phyloP scores from a whole-genome alignment of 345 rosid species.

The Brassica nigra region DNA sequence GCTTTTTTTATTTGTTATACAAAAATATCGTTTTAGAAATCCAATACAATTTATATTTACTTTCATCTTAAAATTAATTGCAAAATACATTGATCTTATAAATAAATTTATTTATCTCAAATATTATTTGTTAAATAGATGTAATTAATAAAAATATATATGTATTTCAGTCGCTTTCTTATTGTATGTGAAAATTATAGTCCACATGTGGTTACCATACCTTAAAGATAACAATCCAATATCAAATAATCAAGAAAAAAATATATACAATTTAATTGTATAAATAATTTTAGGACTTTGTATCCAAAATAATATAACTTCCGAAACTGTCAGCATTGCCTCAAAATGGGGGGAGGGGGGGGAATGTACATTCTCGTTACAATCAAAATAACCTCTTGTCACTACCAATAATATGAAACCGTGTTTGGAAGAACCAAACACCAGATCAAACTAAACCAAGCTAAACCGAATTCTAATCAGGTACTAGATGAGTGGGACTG shows the following conservation, averaged over 20 bases:
- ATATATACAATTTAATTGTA: not conserved
- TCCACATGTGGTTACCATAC: not conserved
- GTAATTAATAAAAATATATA: too few species aligned
- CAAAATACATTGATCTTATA: too few species aligned
- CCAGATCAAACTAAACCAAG: constrained; percentile 24
- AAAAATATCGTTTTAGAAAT: too few species aligned
- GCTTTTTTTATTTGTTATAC: too few species aligned
- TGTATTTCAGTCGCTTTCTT: too few species aligned
- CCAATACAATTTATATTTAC: too few species aligned
- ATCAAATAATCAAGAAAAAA: not conserved
- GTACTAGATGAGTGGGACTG: constrained; percentile 31
- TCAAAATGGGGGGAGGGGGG: constrained; percentile 14
- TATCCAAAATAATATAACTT: not conserved
- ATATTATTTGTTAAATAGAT: too few species aligned
- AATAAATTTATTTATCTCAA: too few species aligned
- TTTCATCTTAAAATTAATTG: too few species aligned
- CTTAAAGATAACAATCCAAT: not conserved
- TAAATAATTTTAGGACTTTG: not conserved
- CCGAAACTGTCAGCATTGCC: constrained; percentile 30
- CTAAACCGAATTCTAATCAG: constrained; percentile 40
- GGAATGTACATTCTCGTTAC: constrained; percentile 39
- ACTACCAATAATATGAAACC: constrained; percentile 12
- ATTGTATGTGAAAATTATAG: too few species aligned
- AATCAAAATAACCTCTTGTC: constrained; percentile 26
- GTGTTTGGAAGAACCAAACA: constrained; percentile 43